Evolutionary conservation across 345 rosid species (phyloP), one percentile per base, ranked within the genome.

Genomic region (Pistacia atlantica): DNA sequence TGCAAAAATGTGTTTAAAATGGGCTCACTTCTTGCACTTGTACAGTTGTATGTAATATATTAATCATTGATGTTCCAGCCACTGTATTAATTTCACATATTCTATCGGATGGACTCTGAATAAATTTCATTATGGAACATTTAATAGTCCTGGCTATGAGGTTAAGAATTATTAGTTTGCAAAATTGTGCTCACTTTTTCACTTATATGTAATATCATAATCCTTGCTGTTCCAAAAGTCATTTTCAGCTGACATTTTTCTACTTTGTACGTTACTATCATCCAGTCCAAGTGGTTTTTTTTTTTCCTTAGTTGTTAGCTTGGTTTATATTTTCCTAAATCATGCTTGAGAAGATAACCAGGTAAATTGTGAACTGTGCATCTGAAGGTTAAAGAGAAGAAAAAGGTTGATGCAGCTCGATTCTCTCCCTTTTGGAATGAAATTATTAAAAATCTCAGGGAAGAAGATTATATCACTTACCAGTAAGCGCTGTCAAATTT

Each of bases 341-440:
- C 9, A 13, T 22, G 67, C 71, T 31, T 69, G 67, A n/a, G 28
- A 8, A 56, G 45, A 71, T 51, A 42, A 49, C 48, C 28, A 0
- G 2, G 61, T 57, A n/a, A 46, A 13, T 37, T 54, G 17, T 67
- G 55, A 14, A 28, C 45, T 83, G 49, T 86, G 66, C 72, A 66
- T 72, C 20, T 69, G 83, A 76, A 93, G 96, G 86, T 66, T 82
- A 78, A 85, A 82, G 89, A 85, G 82, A 80, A 84, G 82, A 84
- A 78, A 77, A 93, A 92, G 85, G 75, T 87, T 67, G 91, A 91
- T 85, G 99, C 99, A 80, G 87, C 93, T 72, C 91, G 80, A 74
- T 96, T 96, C 81, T 85, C 97, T 78, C 98, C 98, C 61, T 93
- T 90, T 84, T 96, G 98, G 99, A 96, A 96, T 84, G 97, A 96